Conservation (phyloP, 1,139 yeast genomes). For the Candida smagusa region DNA sequence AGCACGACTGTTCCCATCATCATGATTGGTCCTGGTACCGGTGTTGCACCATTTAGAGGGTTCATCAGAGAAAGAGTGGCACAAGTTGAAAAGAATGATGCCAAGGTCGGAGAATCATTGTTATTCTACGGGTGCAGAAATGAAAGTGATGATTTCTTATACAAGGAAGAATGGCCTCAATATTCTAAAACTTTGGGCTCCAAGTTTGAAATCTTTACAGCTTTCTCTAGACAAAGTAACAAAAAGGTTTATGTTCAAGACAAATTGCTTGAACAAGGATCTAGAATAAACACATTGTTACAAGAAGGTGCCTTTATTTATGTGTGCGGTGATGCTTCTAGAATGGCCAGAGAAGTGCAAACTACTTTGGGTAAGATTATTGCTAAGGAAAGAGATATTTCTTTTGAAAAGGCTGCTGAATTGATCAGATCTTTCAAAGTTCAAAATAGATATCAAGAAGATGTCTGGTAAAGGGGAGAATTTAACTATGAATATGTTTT, state of each 20-base stretch:
- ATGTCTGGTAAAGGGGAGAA: slow-evolving; percentile 66
- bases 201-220: slow-evolving; percentile 69
- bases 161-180: slow-evolving; percentile 81
- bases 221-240: slow-evolving; percentile 75
- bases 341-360: slow-evolving; percentile 97
- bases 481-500: neutral
- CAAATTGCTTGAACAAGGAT: slow-evolving; percentile 57
- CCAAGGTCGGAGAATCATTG: slow-evolving; percentile 66
- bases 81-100: slow-evolving; percentile 29
- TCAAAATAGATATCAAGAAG: slow-evolving; percentile 92
- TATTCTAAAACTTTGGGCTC: slow-evolving; percentile 64
- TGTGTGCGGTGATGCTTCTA: slow-evolving; percentile 96
- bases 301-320: slow-evolving; percentile 81
- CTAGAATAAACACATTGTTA: slow-evolving; percentile 55
- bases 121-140: slow-evolving; percentile 87
- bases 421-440: slow-evolving; percentile 77
- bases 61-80: slow-evolving; percentile 77
- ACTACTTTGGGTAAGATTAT: slow-evolving; percentile 63
- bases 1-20: slow-evolving; percentile 82
- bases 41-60: slow-evolving; percentile 97
- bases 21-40: slow-evolving; percentile 97
- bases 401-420: slow-evolving; percentile 70
- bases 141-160: slow-evolving; percentile 71
- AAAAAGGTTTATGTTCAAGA: slow-evolving; percentile 89
- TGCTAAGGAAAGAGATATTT: slow-evolving; percentile 53